Percentiles rank a stretch among this genome's conserved stretches.
phyloP scores from a whole-genome alignment of 352 stramenopile species.

The Phytophthora meadii region DNA sequence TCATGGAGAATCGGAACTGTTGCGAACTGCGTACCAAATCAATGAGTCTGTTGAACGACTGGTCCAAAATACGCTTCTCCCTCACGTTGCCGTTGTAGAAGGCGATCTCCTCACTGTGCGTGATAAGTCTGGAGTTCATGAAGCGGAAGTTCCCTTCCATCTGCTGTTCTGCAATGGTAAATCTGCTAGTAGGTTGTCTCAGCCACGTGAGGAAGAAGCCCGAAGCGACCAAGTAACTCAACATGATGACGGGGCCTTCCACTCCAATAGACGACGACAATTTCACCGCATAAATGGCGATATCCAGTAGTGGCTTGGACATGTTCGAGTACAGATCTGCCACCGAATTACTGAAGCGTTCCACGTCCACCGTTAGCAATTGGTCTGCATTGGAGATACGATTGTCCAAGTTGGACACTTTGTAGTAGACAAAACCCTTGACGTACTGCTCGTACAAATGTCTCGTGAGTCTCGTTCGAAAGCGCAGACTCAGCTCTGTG shows the following conservation, averaged over 20 bases:
- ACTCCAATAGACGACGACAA: conserved; percentile 76
- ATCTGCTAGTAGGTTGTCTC: conserved; percentile 72
- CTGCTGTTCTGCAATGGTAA: conserved; percentile 84
- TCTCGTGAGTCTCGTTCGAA: conserved; percentile 80
- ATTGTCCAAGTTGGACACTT: conserved; percentile 90
- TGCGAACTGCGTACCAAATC: conserved; percentile 74
- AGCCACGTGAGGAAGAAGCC: conserved; percentile 81
- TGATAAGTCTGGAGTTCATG: conserved; percentile 90
- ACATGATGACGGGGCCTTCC: conserved; percentile 73
- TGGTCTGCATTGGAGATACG: conserved; percentile 91
- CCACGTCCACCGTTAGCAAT: conserved; percentile 86
- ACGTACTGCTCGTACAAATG: conserved; percentile 89
- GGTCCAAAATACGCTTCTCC: conserved; percentile 80
- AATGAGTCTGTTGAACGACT: conserved; percentile 71
- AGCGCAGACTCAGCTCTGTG: conserved; percentile 83
- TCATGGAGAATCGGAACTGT: conserved; percentile 88
- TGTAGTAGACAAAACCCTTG: conserved; percentile 91
- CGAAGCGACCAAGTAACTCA: conserved; percentile 71
- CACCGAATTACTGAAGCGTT: conserved; percentile 84
- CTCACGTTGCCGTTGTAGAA: conserved; percentile 92
- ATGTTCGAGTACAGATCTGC: conserved; percentile 91
- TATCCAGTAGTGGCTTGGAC: conserved; percentile 88
- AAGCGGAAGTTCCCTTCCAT: conserved; percentile 88
- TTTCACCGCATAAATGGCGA: conserved; percentile 77
- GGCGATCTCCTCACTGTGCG: conserved; percentile 90